These are phyloP conservation scores for Alternaria panax DNA, from an alignment of 2,329 filamentous ascomycete species.

Conservation along the genomic window DNA sequence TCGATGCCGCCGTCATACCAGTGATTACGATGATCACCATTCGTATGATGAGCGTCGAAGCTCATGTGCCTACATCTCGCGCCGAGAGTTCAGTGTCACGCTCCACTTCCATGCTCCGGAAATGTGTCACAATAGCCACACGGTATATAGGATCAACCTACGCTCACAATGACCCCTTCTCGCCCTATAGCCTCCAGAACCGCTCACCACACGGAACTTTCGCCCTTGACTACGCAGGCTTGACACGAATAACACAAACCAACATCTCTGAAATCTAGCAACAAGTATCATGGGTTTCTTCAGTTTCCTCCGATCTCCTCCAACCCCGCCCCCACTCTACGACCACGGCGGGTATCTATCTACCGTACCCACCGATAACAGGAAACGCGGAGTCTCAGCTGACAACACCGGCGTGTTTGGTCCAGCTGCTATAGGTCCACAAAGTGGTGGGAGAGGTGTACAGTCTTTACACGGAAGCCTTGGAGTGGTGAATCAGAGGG, in stretches of 20 bases:
- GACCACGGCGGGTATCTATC: background rate
- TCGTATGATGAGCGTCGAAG: background rate
- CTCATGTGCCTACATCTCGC: background rate
- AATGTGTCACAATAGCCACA: background rate
- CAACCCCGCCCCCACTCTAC: background rate
- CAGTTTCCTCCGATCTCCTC: rapidly evolving
- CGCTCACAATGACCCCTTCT: too few species aligned
- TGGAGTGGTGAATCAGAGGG: background rate
- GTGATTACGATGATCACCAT: background rate
- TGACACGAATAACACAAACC: background rate
- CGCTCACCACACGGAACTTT: background rate
- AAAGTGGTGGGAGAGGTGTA: background rate
- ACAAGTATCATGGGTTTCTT: background rate
- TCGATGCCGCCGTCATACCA: background rate
- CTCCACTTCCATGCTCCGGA: background rate
- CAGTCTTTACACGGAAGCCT: background rate
- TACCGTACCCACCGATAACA: too few species aligned
- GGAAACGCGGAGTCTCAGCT: too few species aligned
- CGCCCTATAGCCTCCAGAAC: background rate
- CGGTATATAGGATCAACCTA: background rate
- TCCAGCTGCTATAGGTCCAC: background rate
- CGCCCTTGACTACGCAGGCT: background rate
- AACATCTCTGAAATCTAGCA: background rate
- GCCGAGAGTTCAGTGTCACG: background rate
- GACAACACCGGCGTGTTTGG: background rate